Conservation (phyloP, 1,284 basidiomycete species). For the Leccinum pachyderme region DNA sequence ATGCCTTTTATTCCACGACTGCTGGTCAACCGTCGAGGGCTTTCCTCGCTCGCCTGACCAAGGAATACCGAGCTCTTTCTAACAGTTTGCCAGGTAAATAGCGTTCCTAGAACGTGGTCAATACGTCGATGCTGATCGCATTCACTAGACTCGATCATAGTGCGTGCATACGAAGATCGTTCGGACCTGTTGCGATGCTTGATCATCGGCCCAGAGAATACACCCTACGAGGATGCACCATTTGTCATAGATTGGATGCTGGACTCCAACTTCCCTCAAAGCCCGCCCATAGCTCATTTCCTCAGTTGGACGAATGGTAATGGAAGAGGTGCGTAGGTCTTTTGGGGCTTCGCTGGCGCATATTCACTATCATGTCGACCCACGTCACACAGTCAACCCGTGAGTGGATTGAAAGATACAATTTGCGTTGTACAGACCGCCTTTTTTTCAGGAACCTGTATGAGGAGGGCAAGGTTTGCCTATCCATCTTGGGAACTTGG, state of each 20-base stretch:
- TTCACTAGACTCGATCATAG: conserved; percentile 61
- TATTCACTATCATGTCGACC: conserved; percentile 11
- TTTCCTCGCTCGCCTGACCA: conserved; percentile 73
- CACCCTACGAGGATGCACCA: conserved; percentile 90
- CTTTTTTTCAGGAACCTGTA: conserved; percentile 71
- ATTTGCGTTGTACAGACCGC: conserved; percentile 1
- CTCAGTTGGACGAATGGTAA: conserved; percentile 93
- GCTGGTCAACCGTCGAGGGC: conserved; percentile 64
- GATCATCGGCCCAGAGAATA: conserved; percentile 92
- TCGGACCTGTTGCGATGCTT: conserved; percentile 83
- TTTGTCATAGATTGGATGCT: conserved; percentile 95
- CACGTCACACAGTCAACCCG: conserved; percentile 64
- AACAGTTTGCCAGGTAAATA: conserved; percentile 76
- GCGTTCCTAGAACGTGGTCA: background rate
- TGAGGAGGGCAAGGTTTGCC: conserved; percentile 93
- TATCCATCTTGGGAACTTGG: conserved; percentile 93
- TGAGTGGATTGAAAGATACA: conserved; percentile 37
- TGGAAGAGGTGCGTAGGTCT: conserved; percentile 64
- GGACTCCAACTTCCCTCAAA: conserved; percentile 83
- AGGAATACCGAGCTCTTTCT: conserved; percentile 81
- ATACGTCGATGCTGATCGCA: conserved; percentile 1
- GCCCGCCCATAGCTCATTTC: conserved; percentile 88
- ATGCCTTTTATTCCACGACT: conserved; percentile 69
- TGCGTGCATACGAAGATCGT: conserved; percentile 78
- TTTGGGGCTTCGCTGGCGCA: conserved; percentile 1